Percentiles rank a stretch among this genome's conserved stretches.
Conservation (phyloP, 2,329 filamentous ascomycete genomes). For the Aureobasidium sp. region DNA sequence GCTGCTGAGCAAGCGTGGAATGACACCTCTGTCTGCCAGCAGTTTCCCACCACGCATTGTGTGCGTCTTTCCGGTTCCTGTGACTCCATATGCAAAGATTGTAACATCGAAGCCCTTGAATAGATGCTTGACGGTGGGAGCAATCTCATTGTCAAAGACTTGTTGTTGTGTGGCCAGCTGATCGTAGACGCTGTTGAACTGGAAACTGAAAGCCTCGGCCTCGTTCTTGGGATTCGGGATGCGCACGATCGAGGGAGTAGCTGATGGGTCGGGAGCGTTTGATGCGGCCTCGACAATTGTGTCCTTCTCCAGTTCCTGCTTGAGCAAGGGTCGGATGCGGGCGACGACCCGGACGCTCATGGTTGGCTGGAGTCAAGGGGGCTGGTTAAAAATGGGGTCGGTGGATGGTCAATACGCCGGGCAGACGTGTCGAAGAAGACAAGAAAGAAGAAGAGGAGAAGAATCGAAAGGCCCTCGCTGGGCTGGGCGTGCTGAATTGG, state of each 20-base stretch:
- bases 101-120: conserved; percentile 85
- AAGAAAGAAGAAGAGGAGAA: neutral
- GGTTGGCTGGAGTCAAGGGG: neutral
- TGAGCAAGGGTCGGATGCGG: conserved; percentile 78
- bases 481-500: neutral
- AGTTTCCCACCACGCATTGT: conserved; percentile 90
- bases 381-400: neutral
- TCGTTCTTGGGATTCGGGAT: conserved; percentile 95
- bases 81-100: conserved; percentile 87
- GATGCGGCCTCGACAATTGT: conserved; percentile 65
- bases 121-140: conserved; percentile 81
- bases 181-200: conserved; percentile 91
- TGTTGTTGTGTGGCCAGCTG: conserved; percentile 71
- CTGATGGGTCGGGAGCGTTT: conserved; percentile 23
- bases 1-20: conserved; percentile 73
- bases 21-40: conserved; percentile 76
- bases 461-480: neutral
- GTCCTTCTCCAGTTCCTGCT: conserved; percentile 78
- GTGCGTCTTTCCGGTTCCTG: conserved; percentile 89
- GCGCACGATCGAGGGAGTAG: conserved; percentile 59
- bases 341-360: conserved; percentile 76
- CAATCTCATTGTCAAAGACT: conserved; percentile 82
- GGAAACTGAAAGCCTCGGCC: conserved; percentile 81
- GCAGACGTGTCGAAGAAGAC: neutral
- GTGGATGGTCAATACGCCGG: neutral